A percentile compares a stretch with the other conserved stretches of the same genome.
Conservation (phyloP, 495 filamentous ascomycete species). For the Polyplosphaeria fusca region DNA sequence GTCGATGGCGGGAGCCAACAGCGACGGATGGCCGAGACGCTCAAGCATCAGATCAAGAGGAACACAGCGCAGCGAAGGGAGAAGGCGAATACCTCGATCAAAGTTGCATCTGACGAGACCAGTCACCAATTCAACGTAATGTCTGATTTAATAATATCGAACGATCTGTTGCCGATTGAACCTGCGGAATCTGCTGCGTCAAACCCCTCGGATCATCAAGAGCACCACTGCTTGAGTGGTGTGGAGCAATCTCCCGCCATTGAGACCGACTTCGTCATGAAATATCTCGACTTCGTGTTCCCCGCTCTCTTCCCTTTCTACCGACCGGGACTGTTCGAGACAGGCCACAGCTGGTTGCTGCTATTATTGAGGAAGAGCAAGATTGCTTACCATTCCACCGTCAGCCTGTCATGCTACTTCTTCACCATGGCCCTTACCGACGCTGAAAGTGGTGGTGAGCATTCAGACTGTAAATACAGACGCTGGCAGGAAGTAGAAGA, state of each 20-base stretch:
- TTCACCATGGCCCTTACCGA: conserved; percentile 8
- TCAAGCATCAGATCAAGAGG: conserved; percentile 3
- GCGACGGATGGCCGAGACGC: conserved; percentile 2
- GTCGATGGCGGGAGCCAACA: conserved; percentile 8
- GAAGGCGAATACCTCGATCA: conserved; percentile 1
- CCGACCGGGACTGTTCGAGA: not conserved
- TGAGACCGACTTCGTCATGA: conserved; percentile 10
- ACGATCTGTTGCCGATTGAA: conserved; percentile 3
- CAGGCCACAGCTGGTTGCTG: conserved; percentile 10
- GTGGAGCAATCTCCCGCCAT: not conserved
- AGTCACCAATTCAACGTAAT: conserved; percentile 9
- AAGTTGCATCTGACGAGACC: not conserved
- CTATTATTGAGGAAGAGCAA: conserved; percentile 2
- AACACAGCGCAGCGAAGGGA: conserved; percentile 4
- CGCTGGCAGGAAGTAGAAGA: not conserved
- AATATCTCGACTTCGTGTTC: conserved; percentile 8
- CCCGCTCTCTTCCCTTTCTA: conserved; percentile 14
- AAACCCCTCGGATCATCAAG: not conserved
- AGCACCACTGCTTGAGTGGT: not conserved
- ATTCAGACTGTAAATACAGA: not conserved
- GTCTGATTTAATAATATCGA: conserved; percentile 8
- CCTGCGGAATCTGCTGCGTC: not conserved
- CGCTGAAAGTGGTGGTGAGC: not conserved
- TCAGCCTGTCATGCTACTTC: conserved; percentile 15
- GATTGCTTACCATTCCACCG: conserved; percentile 6